Evolutionary conservation across 148 eudicot species (phyloP).

Genomic region (Cornus suecica): DNA sequence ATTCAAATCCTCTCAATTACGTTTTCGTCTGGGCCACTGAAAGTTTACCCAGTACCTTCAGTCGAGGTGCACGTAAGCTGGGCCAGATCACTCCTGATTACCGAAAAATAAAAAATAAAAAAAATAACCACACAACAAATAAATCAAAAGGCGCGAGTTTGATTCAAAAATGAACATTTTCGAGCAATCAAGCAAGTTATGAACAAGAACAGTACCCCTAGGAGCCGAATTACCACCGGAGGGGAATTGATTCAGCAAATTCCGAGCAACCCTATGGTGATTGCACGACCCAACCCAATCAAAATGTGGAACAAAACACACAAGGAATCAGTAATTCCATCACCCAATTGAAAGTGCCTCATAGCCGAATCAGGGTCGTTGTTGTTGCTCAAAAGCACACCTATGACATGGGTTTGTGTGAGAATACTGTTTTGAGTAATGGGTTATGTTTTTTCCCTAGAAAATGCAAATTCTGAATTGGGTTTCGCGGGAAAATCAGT

Average conservation of each 20-base stretch:
- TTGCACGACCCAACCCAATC: conserved; percentile 22
- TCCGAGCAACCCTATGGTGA: conserved; percentile 9
- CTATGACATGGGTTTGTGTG: conserved; percentile 27
- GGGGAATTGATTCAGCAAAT: conserved; percentile 28
- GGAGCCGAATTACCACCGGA: conserved; percentile 24
- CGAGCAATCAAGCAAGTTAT: conserved; percentile 32
- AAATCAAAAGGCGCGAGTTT: conserved; percentile 34
- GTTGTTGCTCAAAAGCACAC: conserved; percentile 31
- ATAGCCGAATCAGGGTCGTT: conserved; percentile 46
- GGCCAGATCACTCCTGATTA: no score
- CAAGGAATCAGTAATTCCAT: conserved; percentile 38
- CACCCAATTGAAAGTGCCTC: conserved; percentile 33
- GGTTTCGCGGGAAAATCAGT: background rate
- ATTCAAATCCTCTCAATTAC: no score
- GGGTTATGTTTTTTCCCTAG: conserved; percentile 25
- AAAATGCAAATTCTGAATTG: conserved; percentile 16
- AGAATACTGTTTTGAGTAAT: conserved; percentile 15
- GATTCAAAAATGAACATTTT: conserved; percentile 33
- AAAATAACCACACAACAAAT: no score
- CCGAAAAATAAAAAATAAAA: no score
- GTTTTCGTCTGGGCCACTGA: no score
- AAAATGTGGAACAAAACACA: conserved; percentile 57
- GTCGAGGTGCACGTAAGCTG: no score
- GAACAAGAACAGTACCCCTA: conserved; percentile 29
- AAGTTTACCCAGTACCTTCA: no score